Base-by-base conservation (phyloP, 129 eudicot species). In the Pseudognaphalium luteoalbum region DNA sequence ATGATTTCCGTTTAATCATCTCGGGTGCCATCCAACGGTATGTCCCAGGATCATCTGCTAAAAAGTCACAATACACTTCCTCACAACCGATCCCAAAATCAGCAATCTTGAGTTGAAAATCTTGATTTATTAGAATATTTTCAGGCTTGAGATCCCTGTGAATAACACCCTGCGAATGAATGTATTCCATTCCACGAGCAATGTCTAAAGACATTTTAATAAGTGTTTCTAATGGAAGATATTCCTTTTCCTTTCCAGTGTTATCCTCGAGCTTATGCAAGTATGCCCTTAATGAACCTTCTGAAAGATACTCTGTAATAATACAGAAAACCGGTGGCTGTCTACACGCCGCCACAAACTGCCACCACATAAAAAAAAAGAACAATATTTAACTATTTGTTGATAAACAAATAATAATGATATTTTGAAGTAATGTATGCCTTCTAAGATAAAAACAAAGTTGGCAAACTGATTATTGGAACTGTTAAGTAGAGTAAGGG, bases 1-100 rank as follows among this genome's bases (percentile, higher is more conserved):
- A 90, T 0, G 88, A 77, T 70, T 90, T 90, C 6, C 87, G 83
- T 81, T 85, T 93, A 56, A 93, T 90, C 98, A 93, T 91, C 81
- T 93, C 98, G n/a, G 98, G 98, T 19, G 98, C 97, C 98, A 93
- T 93, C 98, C 98, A 93, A 37, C 98, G 96, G 76, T 90, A 93
- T n/a, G 98, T 93, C 20, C 97, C 97, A 1, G 97, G 96, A 64
- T 93, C 98, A 87, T 93, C 97, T 2, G 87, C 91, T 72, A 93
- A 76, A 61, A 82, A 81, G 76, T 93, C 97, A 73, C 96, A 88
- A 47, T 78, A 73, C 25, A 85, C 90, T 74, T 85, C 97, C 65
- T 88, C 97, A 80, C 98, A 93, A 42, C 96, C 98, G 4, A 87
- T 90, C 71, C 98, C 98, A 72, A 93, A 90, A 84, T 93, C 98